These are phyloP conservation scores for Linderina pennispora DNA, from an alignment of 192 early-diverging fungal genomes.

Conservation along the genomic window DNA sequence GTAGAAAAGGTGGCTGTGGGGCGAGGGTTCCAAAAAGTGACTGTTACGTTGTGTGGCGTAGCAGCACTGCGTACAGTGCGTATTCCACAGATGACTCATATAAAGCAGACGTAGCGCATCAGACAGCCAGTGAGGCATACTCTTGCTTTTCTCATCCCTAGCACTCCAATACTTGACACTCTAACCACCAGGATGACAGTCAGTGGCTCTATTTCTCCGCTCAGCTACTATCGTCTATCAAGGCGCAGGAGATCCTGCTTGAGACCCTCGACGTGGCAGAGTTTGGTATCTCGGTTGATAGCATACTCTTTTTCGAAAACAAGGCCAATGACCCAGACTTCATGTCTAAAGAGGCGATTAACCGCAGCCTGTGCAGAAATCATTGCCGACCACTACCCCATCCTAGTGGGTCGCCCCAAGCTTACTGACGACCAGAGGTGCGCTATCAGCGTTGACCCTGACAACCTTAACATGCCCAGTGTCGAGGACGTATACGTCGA, in stretches of 20 bases:
- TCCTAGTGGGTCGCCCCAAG: conserved; percentile 23
- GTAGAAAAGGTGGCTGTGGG: neutral
- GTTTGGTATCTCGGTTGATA: conserved; percentile 17
- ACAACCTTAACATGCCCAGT: conserved; percentile 29
- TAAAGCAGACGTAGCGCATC: too few species aligned
- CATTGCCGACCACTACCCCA: conserved; percentile 36
- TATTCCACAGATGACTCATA: too few species aligned
- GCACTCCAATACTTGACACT: too few species aligned
- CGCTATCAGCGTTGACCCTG: conserved; percentile 19
- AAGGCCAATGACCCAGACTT: conserved; percentile 2
- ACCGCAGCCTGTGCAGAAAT: conserved; percentile 20
- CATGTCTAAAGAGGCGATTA: conserved; percentile 24
- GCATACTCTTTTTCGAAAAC: conserved; percentile 29
- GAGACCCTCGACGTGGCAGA: conserved; percentile 27
- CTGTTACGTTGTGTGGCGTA: too few species aligned
- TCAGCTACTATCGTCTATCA: conserved; percentile 1
- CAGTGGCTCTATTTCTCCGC: too few species aligned
- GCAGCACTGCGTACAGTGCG: too few species aligned
- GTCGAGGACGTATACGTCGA: conserved; percentile 21
- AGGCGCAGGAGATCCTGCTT: conserved; percentile 30
- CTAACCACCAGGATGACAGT: too few species aligned
- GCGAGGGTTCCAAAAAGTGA: too few species aligned
- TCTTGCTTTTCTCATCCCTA: too few species aligned
- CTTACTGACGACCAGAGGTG: conserved; percentile 19
- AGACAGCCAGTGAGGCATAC: too few species aligned